A percentile compares a stretch with the other conserved stretches of the same genome.
Conservation (phyloP, 768 basidiomycete genomes). For the Phanerochaete carnosa region DNA sequence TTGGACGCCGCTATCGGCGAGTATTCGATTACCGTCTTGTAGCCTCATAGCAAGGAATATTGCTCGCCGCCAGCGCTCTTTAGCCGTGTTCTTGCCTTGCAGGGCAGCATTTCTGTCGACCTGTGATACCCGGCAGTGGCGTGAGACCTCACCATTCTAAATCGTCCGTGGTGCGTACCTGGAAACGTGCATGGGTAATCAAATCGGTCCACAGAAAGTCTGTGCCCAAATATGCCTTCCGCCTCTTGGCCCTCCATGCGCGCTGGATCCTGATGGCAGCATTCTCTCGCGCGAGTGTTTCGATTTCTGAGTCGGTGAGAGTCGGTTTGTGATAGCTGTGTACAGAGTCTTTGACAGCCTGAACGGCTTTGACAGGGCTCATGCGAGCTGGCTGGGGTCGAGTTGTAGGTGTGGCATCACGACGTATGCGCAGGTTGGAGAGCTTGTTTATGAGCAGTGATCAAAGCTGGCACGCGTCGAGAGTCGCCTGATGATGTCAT, state of each 20-base stretch:
- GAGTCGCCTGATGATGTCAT: conserved; percentile 4
- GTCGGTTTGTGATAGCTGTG: not conserved
- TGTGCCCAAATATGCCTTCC: conserved; percentile 15
- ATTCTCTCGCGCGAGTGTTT: conserved; percentile 13
- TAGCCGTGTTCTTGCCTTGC: conserved; percentile 42
- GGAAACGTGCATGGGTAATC: conserved; percentile 19
- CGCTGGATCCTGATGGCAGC: conserved; percentile 21
- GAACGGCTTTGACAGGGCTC: not conserved
- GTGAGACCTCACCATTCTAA: not conserved
- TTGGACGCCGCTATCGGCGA: conserved; percentile 28
- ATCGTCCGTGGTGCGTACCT: conserved; percentile 13
- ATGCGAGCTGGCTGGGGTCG: not conserved
- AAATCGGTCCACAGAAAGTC: conserved; percentile 23
- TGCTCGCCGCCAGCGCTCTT: conserved; percentile 46
- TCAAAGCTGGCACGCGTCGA: not conserved
- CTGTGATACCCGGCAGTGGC: conserved; percentile 23
- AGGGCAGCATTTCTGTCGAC: conserved; percentile 40
- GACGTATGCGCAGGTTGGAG: not conserved
- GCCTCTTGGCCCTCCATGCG: conserved; percentile 19
- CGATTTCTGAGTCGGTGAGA: conserved; percentile 15
- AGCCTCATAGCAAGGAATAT: conserved; percentile 39
- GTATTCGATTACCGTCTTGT: conserved; percentile 40
- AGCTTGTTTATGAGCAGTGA: not conserved
- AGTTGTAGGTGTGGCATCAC: not conserved
- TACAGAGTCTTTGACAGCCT: not conserved